phyloP scores from a whole-genome alignment of 441 rosid genomes.

The Rhodomyrtus psidioides region DNA sequence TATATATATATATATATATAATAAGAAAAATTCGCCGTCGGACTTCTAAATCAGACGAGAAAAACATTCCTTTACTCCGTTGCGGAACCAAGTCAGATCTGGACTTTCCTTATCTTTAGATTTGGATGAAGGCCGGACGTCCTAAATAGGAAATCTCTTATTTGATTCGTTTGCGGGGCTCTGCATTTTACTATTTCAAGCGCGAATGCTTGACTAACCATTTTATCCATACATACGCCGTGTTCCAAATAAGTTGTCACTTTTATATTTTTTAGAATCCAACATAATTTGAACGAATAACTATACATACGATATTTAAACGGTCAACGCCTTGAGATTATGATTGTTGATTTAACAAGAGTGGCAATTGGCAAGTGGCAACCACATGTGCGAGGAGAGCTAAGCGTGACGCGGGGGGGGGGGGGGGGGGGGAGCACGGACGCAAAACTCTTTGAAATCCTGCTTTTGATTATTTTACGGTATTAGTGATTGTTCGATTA shows the following conservation, averaged over 20 bases:
- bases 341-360: background rate
- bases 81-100: background rate
- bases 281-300: background rate
- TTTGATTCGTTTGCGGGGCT: rapidly evolving
- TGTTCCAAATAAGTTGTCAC: too few relatives aligned
- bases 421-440: too few relatives aligned
- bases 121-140: rapidly evolving
- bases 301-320: background rate
- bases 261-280: background rate
- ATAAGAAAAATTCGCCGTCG: background rate
- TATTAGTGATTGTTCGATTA: too few relatives aligned
- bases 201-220: background rate
- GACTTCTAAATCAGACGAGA: background rate
- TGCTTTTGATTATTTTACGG: too few relatives aligned
- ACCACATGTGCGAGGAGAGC: background rate
- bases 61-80: background rate
- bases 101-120: background rate
- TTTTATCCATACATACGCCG: too few relatives aligned
- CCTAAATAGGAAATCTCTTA: rapidly evolving
- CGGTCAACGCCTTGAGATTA: background rate
- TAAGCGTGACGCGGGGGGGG: background rate
- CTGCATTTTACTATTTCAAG: rapidly evolving
- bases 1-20: too few relatives aligned
- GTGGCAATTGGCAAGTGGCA: too few relatives aligned
- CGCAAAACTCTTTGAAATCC: too few relatives aligned